Conservation (phyloP, 176 grass and related monocot genomes). For the Canna indica region DNA sequence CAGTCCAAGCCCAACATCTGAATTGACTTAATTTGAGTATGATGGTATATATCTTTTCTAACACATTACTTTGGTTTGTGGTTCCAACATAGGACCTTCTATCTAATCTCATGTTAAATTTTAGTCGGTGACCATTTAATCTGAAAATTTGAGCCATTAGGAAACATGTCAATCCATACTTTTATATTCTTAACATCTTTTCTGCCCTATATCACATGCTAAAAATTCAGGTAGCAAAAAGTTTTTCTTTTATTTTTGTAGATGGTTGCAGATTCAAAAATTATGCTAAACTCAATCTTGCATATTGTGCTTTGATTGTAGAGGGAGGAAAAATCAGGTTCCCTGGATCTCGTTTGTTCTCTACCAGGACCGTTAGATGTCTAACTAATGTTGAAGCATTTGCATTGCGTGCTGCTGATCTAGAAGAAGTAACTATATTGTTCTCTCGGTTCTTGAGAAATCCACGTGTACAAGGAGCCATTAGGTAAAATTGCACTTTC, state of each 20-base stretch:
- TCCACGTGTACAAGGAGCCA: conserved; percentile 70
- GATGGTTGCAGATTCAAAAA: neutral
- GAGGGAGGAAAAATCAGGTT: conserved; percentile 60
- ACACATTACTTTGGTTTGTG: too few relatives aligned
- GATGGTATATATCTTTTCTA: too few relatives aligned
- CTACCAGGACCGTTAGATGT: conserved; percentile 77
- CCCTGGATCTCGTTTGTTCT: conserved; percentile 62
- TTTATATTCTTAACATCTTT: too few relatives aligned
- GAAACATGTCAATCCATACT: too few relatives aligned
- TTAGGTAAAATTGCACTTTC: conserved; percentile 27
- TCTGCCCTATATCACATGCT: too few relatives aligned
- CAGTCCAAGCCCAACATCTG: too few relatives aligned
- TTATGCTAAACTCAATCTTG: neutral
- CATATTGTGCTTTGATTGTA: conserved; percentile 19
- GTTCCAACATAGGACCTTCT: too few relatives aligned
- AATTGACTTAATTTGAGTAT: too few relatives aligned
- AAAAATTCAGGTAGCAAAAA: too few relatives aligned
- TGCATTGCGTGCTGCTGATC: conserved; percentile 65
- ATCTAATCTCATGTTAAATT: too few relatives aligned
- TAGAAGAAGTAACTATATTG: conserved; percentile 70
- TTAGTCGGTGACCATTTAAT: too few relatives aligned
- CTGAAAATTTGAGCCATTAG: too few relatives aligned
- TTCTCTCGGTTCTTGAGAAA: conserved; percentile 76
- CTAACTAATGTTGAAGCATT: conserved; percentile 92
- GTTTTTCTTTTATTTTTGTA: neutral